Percentiles rank a stretch among this genome's conserved stretches.
Conservation (phyloP, 768 basidiomycete species). For the Austroboletus eburneus region DNA sequence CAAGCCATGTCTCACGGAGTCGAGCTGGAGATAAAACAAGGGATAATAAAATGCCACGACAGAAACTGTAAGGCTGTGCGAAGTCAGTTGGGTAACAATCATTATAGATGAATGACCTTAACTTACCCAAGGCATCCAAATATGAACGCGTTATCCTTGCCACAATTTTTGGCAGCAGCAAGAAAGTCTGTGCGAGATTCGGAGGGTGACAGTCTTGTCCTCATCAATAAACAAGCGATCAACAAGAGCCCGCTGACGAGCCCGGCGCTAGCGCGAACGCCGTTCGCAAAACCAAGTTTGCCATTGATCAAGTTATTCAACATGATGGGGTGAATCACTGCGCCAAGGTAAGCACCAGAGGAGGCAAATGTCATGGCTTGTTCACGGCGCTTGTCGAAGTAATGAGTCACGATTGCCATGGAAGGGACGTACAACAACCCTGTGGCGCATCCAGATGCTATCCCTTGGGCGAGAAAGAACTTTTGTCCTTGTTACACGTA, state of each 20-base stretch:
- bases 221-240: slow-evolving; percentile 39
- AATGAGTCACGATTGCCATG: slow-evolving; percentile 48
- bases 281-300: slow-evolving; percentile 41
- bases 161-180: slow-evolving; percentile 18
- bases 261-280: slow-evolving; percentile 40
- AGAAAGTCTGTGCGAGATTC: slow-evolving; percentile 22
- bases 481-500: slow-evolving; percentile 15
- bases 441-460: slow-evolving; percentile 44
- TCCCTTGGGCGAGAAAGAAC: slow-evolving; percentile 51
- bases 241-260: slow-evolving; percentile 37
- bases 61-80: slow-evolving; percentile 26
- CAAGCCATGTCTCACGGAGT: slow-evolving; percentile 46
- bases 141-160: slow-evolving; percentile 23
- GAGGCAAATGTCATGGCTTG: slow-evolving; percentile 54
- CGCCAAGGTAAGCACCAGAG: slow-evolving; percentile 56
- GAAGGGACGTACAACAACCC: slow-evolving; percentile 48
- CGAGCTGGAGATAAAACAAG: slow-evolving; percentile 57
- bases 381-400: slow-evolving; percentile 45
- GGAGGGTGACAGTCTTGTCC: slow-evolving; percentile 36
- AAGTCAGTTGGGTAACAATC: neutral
- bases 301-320: slow-evolving; percentile 47
- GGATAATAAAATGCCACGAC: slow-evolving; percentile 49
- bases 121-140: slow-evolving; percentile 27
- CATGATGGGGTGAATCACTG: slow-evolving; percentile 58
- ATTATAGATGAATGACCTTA: neutral